Evolutionary conservation across 805 yeast genomes (phyloP), one percentile per base, ranked within the genome.

Genomic region (Brettanomyces anomalus): DNA sequence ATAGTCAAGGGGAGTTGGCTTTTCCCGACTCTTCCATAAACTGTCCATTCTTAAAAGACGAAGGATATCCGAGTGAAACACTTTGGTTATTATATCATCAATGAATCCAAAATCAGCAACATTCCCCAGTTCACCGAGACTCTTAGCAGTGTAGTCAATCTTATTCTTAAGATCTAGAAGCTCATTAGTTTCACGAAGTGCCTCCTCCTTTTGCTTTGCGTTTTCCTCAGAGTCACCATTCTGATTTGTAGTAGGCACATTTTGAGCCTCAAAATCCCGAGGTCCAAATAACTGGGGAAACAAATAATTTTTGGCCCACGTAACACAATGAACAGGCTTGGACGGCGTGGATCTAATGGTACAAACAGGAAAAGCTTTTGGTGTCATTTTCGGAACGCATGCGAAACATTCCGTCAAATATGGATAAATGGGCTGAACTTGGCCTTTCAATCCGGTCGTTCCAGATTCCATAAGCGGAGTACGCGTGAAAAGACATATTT

Each of bases 261-360:
- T 43, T 54, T 54, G 34, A 36, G 51, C 60, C 38, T 39, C 53
- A 18, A 43, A 60, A 32, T 32, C 34, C 6, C 18, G 18, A 1
- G 39, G 16, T 17, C 78, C 79, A 58, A 88, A 90, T 32, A 93
- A 66, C 55, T 87, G 94, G 19, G 76, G 71, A 57, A 93, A 88
- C 41, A 93, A 64, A 56, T 86, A 94, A 52, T 84, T 86, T 58
- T 93, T 93, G 7, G 97, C 95, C 99, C 99, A 93, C 1, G 94
- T 95, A 20, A 93, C 81, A 60, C 96, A 88, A 57, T 93, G 99
- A 5, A 93, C 81, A 0, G 97, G 97, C 56, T 85, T 88, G 0
- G 96, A 85, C 0, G 99, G 99, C 0, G 98, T 93, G 5, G 96
- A 86, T 49, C 99, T 71, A 45, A 93, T 93, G 0, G 98, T 93